Conservation (phyloP, 129 eudicot species). For the Tanacetum coccineum region DNA sequence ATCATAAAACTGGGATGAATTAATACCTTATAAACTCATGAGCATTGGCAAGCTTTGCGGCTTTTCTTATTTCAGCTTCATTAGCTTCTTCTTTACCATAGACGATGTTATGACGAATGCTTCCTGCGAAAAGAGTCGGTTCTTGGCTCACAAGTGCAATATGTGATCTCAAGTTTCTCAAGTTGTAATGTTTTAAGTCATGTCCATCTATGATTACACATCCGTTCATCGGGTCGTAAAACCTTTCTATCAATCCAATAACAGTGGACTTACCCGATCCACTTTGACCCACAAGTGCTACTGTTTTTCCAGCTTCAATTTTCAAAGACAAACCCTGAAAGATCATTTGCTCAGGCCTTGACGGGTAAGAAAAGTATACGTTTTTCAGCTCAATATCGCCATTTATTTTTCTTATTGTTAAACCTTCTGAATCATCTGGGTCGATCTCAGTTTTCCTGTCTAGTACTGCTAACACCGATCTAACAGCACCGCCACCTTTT, state of each 20-base stretch:
- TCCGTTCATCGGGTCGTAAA: conserved; percentile 67
- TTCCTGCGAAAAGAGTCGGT: conserved; percentile 76
- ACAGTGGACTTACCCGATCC: conserved; percentile 88
- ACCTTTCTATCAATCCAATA: conserved; percentile 63
- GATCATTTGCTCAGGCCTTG: conserved; percentile 70
- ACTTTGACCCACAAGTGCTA: conserved; percentile 79
- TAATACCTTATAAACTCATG: conserved; percentile 68
- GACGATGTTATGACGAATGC: conserved; percentile 52
- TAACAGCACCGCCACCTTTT: conserved; percentile 61
- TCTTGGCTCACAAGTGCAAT: conserved; percentile 81
- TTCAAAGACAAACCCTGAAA: conserved; percentile 58
- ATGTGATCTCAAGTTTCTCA: conserved; percentile 56
- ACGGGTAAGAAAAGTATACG: conserved; percentile 60
- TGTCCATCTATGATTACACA: conserved; percentile 44
- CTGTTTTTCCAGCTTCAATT: conserved; percentile 67
- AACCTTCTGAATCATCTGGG: conserved; percentile 46
- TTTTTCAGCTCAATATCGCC: conserved; percentile 54
- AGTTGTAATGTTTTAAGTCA: conserved; percentile 56
- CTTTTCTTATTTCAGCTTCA: conserved; percentile 64
- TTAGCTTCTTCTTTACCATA: conserved; percentile 62
- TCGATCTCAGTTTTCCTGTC: conserved; percentile 58
- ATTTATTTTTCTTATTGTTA: conserved; percentile 26
- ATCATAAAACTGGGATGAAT: conserved; percentile 3
- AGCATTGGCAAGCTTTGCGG: conserved; percentile 71
- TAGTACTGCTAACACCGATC: conserved; percentile 53